Evolutionary conservation across 1,284 basidiomycete genomes (phyloP).

Genomic region (Kalmanozyma brasiliensis): DNA sequence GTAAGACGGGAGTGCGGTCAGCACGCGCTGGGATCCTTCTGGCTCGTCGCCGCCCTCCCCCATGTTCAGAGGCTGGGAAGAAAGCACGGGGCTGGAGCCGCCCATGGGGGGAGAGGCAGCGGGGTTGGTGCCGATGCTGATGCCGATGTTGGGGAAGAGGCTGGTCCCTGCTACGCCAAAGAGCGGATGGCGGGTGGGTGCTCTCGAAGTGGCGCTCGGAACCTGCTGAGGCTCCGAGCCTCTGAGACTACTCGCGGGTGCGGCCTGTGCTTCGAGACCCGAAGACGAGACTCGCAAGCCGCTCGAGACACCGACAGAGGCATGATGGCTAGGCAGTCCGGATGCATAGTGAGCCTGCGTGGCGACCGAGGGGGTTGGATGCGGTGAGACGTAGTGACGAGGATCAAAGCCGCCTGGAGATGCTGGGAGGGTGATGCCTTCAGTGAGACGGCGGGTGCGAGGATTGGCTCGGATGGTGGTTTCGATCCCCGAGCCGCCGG

Average conservation of each 20-base stretch:
- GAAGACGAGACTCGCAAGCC: constrained; percentile 35
- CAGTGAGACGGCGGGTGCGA: constrained; percentile 34
- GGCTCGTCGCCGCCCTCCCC: constrained; percentile 17
- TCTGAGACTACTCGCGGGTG: constrained; percentile 8
- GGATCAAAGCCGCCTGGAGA: constrained; percentile 49
- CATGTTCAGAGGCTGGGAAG: constrained; percentile 30
- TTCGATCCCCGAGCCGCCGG: constrained; percentile 24
- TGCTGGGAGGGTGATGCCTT: constrained; percentile 22
- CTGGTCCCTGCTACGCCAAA: constrained; percentile 36
- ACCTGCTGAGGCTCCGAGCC: constrained; percentile 43
- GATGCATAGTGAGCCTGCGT: constrained; percentile 48
- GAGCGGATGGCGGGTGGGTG: constrained; percentile 35
- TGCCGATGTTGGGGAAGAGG: constrained; percentile 41
- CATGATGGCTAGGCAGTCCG: constrained; percentile 47
- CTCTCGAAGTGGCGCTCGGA: constrained; percentile 22
- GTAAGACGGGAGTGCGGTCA: constrained; percentile 61
- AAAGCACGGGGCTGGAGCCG: constrained; percentile 40
- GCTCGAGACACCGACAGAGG: constrained; percentile 26
- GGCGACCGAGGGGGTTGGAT: constrained; percentile 52
- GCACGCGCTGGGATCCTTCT: constrained; percentile 14
- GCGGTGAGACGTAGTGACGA: constrained; percentile 42
- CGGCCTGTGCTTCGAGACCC: constrained; percentile 7
- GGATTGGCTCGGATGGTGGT: constrained; percentile 35
- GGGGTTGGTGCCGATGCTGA: constrained; percentile 35
- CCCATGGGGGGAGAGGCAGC: constrained; percentile 40